A percentile compares a stretch with the other conserved stretches of the same genome.
Evolutionary conservation across 1,284 basidiomycete genomes (phyloP).

Genomic region (Takashimella tepidaria): DNA sequence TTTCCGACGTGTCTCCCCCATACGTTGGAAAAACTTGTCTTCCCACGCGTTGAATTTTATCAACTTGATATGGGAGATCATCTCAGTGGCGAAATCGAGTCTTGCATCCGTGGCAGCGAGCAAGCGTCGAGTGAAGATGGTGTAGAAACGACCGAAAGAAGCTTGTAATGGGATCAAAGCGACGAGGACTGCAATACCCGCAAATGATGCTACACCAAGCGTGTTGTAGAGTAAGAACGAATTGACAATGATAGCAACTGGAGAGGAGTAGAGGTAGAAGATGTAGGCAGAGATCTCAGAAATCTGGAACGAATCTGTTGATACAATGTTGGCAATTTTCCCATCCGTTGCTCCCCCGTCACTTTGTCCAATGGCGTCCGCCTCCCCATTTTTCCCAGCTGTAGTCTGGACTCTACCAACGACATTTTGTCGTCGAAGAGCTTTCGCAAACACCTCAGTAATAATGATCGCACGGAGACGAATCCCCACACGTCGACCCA

Average conservation of each 20-base stretch:
- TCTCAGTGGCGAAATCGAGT: conserved; percentile 53
- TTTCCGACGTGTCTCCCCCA: conserved; percentile 48
- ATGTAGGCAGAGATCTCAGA: conserved; percentile 45
- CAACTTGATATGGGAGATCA: conserved; percentile 52
- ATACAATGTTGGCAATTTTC: conserved; percentile 54
- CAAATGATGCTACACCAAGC: conserved; percentile 48
- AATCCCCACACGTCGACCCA: conserved; percentile 51
- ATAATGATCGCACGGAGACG: conserved; percentile 51
- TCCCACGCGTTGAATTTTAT: conserved; percentile 54
- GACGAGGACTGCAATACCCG: conserved; percentile 48
- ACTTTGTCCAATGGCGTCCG: conserved; percentile 18
- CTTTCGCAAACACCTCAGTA: conserved; percentile 54
- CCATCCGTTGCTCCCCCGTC: conserved; percentile 47
- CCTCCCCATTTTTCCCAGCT: conserved; percentile 22
- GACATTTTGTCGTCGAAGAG: conserved; percentile 51
- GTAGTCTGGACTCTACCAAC: conserved; percentile 34
- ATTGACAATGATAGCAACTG: conserved; percentile 50
- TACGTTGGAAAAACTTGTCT: conserved; percentile 49
- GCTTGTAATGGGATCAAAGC: conserved; percentile 47
- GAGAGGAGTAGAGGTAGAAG: conserved; percentile 43
- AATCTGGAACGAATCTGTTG: conserved; percentile 52
- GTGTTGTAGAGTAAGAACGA: conserved; percentile 50
- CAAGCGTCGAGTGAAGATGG: conserved; percentile 49
- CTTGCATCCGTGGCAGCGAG: conserved; percentile 54
- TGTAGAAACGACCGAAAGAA: conserved; percentile 48